phyloP scores from a whole-genome alignment of 306 rosid genomes.

The Sesbania bispinosa region DNA sequence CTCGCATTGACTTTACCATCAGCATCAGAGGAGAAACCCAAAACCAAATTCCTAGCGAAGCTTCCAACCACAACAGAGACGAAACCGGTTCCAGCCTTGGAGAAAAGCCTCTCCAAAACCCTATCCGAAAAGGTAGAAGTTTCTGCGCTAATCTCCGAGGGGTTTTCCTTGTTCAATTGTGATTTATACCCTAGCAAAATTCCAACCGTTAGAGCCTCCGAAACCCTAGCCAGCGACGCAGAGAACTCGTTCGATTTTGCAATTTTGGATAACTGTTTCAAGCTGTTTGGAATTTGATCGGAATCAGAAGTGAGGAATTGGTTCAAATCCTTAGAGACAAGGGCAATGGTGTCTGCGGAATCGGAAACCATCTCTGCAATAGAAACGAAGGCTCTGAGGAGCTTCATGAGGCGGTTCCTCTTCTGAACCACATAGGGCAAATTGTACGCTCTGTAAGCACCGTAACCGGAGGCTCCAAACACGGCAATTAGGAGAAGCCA shows the following conservation, averaged over 20 bases:
- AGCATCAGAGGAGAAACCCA: constrained; percentile 45
- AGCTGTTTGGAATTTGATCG: constrained; percentile 70
- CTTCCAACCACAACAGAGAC: constrained; percentile 88
- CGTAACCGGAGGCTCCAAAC: constrained; percentile 69
- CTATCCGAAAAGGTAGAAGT: constrained; percentile 39
- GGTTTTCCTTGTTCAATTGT: constrained; percentile 12
- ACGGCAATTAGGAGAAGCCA: constrained; percentile 55
- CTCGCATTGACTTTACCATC: constrained; percentile 8
- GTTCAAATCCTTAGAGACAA: constrained; percentile 61
- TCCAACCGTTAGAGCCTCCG: constrained; percentile 63
- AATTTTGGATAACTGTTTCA: constrained; percentile 75
- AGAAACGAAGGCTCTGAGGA: constrained; percentile 59
- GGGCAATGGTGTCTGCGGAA: constrained; percentile 57
- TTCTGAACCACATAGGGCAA: constrained; percentile 54
- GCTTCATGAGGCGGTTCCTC: constrained; percentile 46
- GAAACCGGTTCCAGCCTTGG: constrained; percentile 81
- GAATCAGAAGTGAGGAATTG: constrained; percentile 65
- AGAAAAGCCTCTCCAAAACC: constrained; percentile 54
- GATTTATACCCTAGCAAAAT: constrained; percentile 45
- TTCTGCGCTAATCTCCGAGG: constrained; percentile 9
- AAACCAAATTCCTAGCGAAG: constrained; percentile 80
- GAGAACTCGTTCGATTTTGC: constrained; percentile 63
- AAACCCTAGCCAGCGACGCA: constrained; percentile 40
- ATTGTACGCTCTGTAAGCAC: constrained; percentile 61
- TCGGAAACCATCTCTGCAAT: constrained; percentile 56